Evolutionary conservation across 441 rosid species (phyloP), one percentile per base, ranked within the genome.

Genomic region (Corymbia calophylla): DNA sequence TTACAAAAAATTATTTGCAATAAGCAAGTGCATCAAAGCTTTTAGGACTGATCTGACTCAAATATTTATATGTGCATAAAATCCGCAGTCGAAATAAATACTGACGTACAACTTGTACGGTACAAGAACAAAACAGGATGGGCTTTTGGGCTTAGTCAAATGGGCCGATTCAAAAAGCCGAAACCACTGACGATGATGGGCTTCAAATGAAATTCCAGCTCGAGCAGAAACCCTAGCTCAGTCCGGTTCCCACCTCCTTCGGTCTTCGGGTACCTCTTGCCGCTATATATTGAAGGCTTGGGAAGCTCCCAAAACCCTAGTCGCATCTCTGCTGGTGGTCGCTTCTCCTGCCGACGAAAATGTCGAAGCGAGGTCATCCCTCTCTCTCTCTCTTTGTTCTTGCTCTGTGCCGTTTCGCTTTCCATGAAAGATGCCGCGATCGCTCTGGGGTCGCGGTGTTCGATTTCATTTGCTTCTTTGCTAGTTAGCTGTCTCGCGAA

Each of bases 281-380:
- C 47, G 39, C 87, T 82, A 70, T 93, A 94, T 89, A 88, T 53
- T 0, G 51, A 77, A 44, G 84, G 53, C 84, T 1, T 18, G n/a
- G 16, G n/a, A 11, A 0, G 29, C 2, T 4, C 64, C 25, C 89
- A 84, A 93, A 91, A 92, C 92, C 93, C 90, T 87, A 29, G 29
- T 8, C 0, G 23, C 4, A 0, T 55, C 77, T 90, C 9, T 80
- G n/a, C 81, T 80, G 62, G 47, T 35, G 84, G 84, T 77, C 14
- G 84, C 64, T 66, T n/a, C 88, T 88, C 29, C 89, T 68, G 93
- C 94, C 54, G 93, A 15, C 93, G 47, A 93, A 93, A 29, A 95
- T 95, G 97, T 95, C 97, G 94, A 95, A 95, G 95, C 93, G 97
- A 95, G 97, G 97, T 94, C 18, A 21, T 90, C 82, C 6, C 21